Evolutionary conservation across 169 alveolate genomes (phyloP), one percentile per base, ranked within the genome.

Genomic region (Plasmodium coatneyi): DNA sequence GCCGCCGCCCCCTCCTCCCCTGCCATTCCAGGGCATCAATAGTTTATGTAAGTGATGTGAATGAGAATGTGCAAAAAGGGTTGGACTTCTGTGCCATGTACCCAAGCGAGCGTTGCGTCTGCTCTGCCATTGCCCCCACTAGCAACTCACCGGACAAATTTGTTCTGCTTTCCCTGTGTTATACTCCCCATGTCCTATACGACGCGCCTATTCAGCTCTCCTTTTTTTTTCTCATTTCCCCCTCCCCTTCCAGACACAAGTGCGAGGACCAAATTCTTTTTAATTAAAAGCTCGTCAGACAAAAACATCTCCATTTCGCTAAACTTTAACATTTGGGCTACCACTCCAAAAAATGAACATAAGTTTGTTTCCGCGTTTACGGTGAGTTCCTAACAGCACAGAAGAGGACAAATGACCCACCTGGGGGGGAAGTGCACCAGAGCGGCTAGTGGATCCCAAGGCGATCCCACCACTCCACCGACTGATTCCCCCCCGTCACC

Each of bases 311-410:
- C 89, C 4, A 82, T 90, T 46, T 95, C 97, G 49, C 74, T 93
- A 36, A 92, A 87, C 52, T 94, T 66, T 79, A 92, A 93, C 78
- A 84, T 89, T 54, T 96, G 97, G 97, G 97, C 97, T 16, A 95
- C 97, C 30, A 92, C 96, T 30, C 94, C 97, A 52, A 93, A 92
- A 34, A 94, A 92, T 82, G 97, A 95, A 92, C 66, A 87, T 16
- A 87, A 87, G 79, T 87, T 87, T 60, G 90, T 87, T 74, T 39
- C 81, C 12, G 93, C 93, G n/a, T 87, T 87, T 87, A 32, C 43
- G 89, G 93, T 87, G 16, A 66, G 76, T 66, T 66, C 6, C 36
- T 1, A 36, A 5, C 22, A 36, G 39, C 19, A 28, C 34, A 22
- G 4, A 5, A 49, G 60, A 6, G 60, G 60, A 12, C 22, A 22